Evolutionary conservation across 177 flowering plant species (phyloP).

Genomic region (Telopea speciosissima): DNA sequence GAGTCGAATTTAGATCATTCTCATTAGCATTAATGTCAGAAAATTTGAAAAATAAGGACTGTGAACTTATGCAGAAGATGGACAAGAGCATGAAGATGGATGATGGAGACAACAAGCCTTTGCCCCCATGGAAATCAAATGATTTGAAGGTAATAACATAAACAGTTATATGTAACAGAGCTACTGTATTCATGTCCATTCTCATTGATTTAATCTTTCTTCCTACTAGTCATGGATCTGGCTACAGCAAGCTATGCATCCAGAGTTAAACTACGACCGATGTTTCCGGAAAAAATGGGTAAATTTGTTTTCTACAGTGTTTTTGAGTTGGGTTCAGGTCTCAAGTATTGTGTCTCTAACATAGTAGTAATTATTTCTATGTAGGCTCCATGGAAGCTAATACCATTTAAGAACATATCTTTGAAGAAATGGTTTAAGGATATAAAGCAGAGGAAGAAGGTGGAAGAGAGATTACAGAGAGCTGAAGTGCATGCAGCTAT

Average conservation of each 20-base stretch:
- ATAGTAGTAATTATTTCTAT: neutral
- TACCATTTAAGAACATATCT: conserved; percentile 48
- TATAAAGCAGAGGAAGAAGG: conserved; percentile 63
- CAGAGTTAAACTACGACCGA: conserved; percentile 75
- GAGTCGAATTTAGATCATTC: conserved; percentile 6
- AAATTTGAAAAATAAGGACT: neutral
- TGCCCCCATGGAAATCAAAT: conserved; percentile 79
- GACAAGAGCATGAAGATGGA: conserved; percentile 40
- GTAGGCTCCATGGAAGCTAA: conserved; percentile 56
- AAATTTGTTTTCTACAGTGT: neutral
- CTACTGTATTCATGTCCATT: neutral
- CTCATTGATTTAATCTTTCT: neutral
- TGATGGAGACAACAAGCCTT: conserved; percentile 30
- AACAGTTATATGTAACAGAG: neutral
- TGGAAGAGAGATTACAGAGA: conserved; percentile 58
- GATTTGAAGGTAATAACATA: conserved; percentile 60
- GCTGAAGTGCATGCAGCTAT: conserved; percentile 92
- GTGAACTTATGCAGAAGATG: conserved; percentile 35
- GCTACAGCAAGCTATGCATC: conserved; percentile 98
- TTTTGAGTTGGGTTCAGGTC: neutral
- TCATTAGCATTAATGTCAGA: neutral
- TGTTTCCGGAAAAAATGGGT: conserved; percentile 76
- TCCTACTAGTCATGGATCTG: conserved; percentile 82
- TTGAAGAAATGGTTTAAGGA: conserved; percentile 86
- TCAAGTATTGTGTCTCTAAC: neutral